Evolutionary conservation across 805 yeast genomes (phyloP).

Genomic region (Maudiozyma barnettii): DNA sequence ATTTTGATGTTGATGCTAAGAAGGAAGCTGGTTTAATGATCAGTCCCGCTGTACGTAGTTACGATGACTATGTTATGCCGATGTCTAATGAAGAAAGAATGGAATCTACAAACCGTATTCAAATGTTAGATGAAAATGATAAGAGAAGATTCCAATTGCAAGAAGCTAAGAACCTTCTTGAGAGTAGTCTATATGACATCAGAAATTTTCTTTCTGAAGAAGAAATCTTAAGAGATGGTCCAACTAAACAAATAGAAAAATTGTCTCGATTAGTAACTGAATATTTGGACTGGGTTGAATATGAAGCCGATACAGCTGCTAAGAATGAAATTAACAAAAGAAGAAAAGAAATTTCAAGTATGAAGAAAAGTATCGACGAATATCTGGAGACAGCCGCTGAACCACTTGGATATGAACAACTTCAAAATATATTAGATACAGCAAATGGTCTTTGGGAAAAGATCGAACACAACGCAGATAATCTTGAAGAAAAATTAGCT

Average conservation of each 20-base stretch:
- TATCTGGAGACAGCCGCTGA: constrained; percentile 35
- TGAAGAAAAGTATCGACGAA: constrained; percentile 29
- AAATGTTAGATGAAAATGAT: constrained; percentile 45
- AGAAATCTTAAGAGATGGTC: constrained; percentile 35
- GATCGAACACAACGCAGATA: constrained; percentile 37
- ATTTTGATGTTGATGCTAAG: constrained; percentile 9
- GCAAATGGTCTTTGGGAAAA: constrained; percentile 35
- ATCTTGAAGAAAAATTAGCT: constrained; percentile 37
- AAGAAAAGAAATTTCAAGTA: constrained; percentile 13
- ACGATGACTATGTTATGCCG: constrained; percentile 1
- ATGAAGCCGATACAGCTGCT: constrained; percentile 46
- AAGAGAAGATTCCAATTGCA: constrained; percentile 42
- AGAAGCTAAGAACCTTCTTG: constrained; percentile 57
- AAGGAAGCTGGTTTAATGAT: constrained; percentile 1
- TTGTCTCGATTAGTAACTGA: constrained; percentile 35
- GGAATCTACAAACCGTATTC: constrained; percentile 33
- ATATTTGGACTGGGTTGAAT: constrained; percentile 69
- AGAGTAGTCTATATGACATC: constrained; percentile 60
- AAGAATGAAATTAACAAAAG: constrained; percentile 7
- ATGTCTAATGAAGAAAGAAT: constrained; percentile 3
- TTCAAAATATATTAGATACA: constrained; percentile 35
- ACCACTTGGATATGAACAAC: constrained; percentile 39
- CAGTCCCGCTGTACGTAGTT: neutral
- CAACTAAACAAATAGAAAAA: constrained; percentile 31
- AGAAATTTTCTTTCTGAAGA: constrained; percentile 51